phyloP scores from a whole-genome alignment of 192 early-diverging fungal species.

The Gryganskiella cystojenkinii region DNA sequence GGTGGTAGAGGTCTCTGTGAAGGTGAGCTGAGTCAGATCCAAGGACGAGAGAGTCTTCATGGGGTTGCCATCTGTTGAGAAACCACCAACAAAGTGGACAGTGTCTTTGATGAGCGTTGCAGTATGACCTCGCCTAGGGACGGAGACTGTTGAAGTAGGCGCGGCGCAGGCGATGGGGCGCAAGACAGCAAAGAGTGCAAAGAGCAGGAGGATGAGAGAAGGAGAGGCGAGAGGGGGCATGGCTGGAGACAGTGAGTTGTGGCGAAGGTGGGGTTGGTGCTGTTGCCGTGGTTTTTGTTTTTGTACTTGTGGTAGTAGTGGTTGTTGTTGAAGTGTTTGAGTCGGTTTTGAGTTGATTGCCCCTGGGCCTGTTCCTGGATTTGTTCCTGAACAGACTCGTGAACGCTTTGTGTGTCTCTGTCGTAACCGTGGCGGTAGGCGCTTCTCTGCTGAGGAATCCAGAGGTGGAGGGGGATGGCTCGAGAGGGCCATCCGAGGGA shows the following conservation, averaged over 20 bases:
- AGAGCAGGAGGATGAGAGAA: background rate
- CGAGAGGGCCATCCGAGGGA: background rate
- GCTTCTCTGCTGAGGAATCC: background rate
- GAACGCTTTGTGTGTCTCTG: too few species aligned
- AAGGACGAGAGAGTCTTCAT: constrained; percentile 19
- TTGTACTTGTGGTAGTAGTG: background rate
- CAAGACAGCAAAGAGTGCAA: background rate
- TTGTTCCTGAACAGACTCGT: too few species aligned
- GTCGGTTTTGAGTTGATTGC: background rate
- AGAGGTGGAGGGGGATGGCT: too few species aligned
- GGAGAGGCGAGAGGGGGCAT: background rate
- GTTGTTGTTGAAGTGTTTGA: background rate
- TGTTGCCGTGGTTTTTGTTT: too few species aligned
- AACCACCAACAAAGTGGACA: constrained; percentile 38
- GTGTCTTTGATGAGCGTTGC: constrained; percentile 27
- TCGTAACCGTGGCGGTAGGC: background rate
- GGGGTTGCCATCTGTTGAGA: constrained; percentile 5
- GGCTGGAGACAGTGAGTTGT: background rate
- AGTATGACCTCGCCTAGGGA: constrained; percentile 15
- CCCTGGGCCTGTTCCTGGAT: background rate
- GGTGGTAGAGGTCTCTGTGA: constrained; percentile 8
- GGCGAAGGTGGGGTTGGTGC: background rate
- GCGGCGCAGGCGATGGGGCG: background rate
- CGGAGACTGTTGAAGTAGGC: background rate
- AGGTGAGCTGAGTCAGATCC: constrained; percentile 8